Evolutionary conservation across 495 filamentous ascomycete species (phyloP), one percentile per base, ranked within the genome.

Genomic region (Aeminium ludgeri): DNA sequence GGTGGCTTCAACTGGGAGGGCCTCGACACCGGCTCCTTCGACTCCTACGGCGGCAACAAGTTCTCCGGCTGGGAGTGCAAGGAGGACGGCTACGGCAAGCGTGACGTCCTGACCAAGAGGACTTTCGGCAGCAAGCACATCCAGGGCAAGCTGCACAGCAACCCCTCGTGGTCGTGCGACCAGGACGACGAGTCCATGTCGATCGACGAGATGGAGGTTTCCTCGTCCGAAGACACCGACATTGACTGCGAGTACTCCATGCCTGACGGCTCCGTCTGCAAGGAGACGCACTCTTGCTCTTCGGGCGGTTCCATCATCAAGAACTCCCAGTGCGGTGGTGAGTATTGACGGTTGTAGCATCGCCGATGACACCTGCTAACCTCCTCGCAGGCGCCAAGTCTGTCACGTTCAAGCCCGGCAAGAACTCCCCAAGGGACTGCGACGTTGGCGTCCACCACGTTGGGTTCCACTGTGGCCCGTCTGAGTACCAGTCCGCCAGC

Each of bases 261-360:
- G 82, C 70, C 75, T 2, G 79, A 85, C 56, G 78, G 76, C 42
- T 74, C 72, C 30, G 70, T 61, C 42, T 94, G 87, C 73, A 82
- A 76, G 59, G 76, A 85, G 58, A 73, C 67, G 30, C 63, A 69
- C 40, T 50, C 60, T 20, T 89, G 81, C 69, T 66, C 63, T 38
- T 60, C 70, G 35, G 63, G 64, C 18, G 81, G 80, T 52, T 73
- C 74, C 37, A 68, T 64, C 38, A 66, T 93, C 48, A 58, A 68
- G 59, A 93, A 93, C 67, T 72, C 66, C 44, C 84, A 93, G 65
- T 95, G 86, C 58, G 87, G 86, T 69, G 86, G 86, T 62, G n/a
- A n/a, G n/a, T n/a, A n/a, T n/a, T n/a, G n/a, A n/a, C n/a, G n/a
- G n/a, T n/a, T n/a, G n/a, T n/a, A n/a, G n/a, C n/a, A n/a, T n/a